Evolutionary conservation across 176 grass and related monocot genomes (phyloP).

Genomic region (Aegilops speltoides): DNA sequence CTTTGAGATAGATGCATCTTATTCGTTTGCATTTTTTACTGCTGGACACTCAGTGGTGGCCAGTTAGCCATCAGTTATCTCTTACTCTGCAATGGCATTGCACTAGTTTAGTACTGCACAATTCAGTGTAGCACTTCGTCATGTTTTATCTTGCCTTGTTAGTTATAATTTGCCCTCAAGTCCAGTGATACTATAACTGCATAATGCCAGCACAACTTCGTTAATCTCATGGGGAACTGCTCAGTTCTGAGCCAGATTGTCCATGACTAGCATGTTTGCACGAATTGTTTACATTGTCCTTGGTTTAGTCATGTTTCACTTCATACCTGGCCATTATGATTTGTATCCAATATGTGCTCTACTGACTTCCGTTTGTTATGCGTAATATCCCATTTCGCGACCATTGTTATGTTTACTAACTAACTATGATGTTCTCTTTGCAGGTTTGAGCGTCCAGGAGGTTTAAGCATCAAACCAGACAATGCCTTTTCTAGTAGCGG

Average conservation of each 20-base stretch:
- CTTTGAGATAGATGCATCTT: background rate
- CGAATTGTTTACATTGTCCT: background rate
- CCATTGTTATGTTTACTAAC: background rate
- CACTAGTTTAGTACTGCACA: background rate
- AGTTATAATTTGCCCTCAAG: background rate
- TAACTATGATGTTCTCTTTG: background rate
- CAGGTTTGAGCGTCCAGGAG: constrained; percentile 75
- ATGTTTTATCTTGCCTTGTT: background rate
- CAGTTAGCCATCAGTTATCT: background rate
- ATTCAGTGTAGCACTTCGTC: no score
- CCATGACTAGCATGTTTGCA: background rate
- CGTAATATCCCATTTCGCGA: background rate
- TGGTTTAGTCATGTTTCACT: background rate
- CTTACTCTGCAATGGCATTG: background rate
- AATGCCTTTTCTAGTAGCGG: background rate
- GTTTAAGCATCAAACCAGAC: constrained; percentile 35
- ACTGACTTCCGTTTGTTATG: background rate
- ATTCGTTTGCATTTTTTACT: background rate
- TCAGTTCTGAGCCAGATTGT: background rate
- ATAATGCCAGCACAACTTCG: background rate
- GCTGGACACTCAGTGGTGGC: background rate
- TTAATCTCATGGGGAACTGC: background rate
- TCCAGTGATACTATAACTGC: background rate
- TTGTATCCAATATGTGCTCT: background rate
- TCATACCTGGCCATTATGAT: background rate